Conservation (phyloP, 192 early-diverging fungal genomes). For the Blastocladiella britannica region DNA sequence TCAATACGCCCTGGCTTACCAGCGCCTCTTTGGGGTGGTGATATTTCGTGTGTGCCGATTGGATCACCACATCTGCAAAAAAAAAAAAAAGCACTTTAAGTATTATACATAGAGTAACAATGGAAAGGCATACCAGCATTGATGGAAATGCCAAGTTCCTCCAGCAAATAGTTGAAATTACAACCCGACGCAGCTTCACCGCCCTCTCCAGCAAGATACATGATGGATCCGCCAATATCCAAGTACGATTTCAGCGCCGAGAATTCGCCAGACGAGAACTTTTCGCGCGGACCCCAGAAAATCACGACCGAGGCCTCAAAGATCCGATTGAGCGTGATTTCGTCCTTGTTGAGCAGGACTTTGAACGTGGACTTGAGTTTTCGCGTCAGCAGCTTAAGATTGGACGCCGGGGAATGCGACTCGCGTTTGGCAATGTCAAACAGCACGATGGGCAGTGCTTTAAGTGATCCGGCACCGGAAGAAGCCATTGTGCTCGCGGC, state of each 20-base stretch:
- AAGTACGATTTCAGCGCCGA: conserved; percentile 28
- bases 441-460: conserved; percentile 5
- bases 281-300: conserved; percentile 36
- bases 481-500: too few relatives aligned
- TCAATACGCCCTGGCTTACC: conserved; percentile 34
- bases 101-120: neutral
- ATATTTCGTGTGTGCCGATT: conserved; percentile 39
- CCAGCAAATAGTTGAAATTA: conserved; percentile 45
- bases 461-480: too few relatives aligned
- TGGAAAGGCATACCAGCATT: conserved; percentile 21
- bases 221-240: conserved; percentile 36
- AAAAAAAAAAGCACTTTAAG: conserved; percentile 1
- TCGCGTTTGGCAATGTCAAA: conserved; percentile 37
- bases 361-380: conserved; percentile 23
- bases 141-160: conserved; percentile 39
- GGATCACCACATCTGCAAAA: conserved; percentile 23
- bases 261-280: conserved; percentile 40
- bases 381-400: conserved; percentile 25
- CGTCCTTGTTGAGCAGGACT: conserved; percentile 34
- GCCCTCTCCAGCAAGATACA: conserved; percentile 38
- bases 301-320: conserved; percentile 25
- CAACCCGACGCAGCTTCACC: conserved; percentile 30
- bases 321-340: conserved; percentile 25
- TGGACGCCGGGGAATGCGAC: conserved; percentile 24
- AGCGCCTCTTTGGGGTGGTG: conserved; percentile 43